phyloP scores from a whole-genome alignment of 352 stramenopile genomes.

The Pythium aristosporum region DNA sequence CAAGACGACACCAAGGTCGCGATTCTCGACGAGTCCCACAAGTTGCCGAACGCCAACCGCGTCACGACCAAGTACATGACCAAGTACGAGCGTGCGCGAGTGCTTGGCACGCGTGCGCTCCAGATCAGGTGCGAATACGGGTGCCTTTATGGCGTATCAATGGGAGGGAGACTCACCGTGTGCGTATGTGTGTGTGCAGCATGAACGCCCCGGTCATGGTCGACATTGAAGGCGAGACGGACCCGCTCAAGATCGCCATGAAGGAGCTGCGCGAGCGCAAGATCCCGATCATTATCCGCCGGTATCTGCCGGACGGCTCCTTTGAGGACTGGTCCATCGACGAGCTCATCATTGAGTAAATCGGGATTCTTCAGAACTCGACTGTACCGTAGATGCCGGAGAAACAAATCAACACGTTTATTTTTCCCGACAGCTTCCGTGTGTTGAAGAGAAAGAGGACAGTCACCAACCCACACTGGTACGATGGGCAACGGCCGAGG shows the following conservation, averaged over 20 bases:
- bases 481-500: too few relatives aligned
- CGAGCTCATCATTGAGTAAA: conserved; percentile 98
- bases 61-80: conserved; percentile 99
- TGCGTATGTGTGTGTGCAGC: conserved; percentile 27
- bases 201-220: conserved; percentile 97
- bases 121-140: conserved; percentile 91
- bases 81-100: conserved; percentile 98
- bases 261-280: conserved; percentile 99
- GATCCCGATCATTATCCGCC: conserved; percentile 99
- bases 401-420: background rate
- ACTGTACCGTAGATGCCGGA: background rate
- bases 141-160: background rate
- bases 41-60: conserved; percentile 83
- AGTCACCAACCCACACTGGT: background rate
- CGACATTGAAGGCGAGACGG: conserved; percentile 97
- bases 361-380: background rate
- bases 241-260: conserved; percentile 99
- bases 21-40: conserved; percentile 84
- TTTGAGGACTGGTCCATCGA: conserved; percentile 99
- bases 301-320: conserved; percentile 98
- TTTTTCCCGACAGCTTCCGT: background rate
- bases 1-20: conserved; percentile 66
- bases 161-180: background rate
- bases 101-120: conserved; percentile 97
- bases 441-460: conserved; percentile 5